phyloP scores from a whole-genome alignment of 2,329 filamentous ascomycete species.

The Aureobasidium leucospermi region DNA sequence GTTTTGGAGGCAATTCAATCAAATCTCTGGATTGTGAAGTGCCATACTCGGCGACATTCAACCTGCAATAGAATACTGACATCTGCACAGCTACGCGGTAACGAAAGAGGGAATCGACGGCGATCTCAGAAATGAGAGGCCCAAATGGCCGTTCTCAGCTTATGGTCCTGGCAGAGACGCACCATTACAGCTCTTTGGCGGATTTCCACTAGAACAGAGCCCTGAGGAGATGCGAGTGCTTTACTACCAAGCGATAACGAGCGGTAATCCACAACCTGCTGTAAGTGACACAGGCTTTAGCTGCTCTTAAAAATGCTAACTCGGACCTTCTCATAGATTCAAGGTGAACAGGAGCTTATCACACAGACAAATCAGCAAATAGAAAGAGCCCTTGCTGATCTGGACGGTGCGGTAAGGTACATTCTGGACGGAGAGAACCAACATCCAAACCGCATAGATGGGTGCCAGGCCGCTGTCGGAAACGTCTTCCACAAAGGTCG shows the following conservation, averaged over 20 bases:
- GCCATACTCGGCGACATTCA: background rate
- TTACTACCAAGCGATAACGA: constrained; percentile 58
- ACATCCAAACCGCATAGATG: constrained; percentile 68
- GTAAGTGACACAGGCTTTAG: constrained; percentile 29
- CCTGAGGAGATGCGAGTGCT: constrained; percentile 75
- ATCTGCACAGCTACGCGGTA: constrained; percentile 43
- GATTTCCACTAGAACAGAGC: constrained; percentile 70
- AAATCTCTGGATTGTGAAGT: background rate
- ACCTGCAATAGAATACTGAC: background rate
- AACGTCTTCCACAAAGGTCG: constrained; percentile 4
- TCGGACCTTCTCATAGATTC: constrained; percentile 29
- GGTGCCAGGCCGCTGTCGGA: constrained; percentile 40
- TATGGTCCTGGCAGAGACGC: constrained; percentile 73
- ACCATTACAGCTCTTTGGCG: constrained; percentile 78
- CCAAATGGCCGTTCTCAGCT: constrained; percentile 77
- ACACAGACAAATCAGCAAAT: constrained; percentile 64
- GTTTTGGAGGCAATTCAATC: background rate
- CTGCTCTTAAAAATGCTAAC: background rate
- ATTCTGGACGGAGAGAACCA: constrained; percentile 58
- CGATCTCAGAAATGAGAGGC: constrained; percentile 64
- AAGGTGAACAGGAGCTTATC: constrained; percentile 55
- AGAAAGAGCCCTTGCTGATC: constrained; percentile 59
- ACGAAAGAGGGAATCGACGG: constrained; percentile 52
- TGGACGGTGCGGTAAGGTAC: constrained; percentile 65
- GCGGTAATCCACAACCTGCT: constrained; percentile 52